Conservation (phyloP, 192 early-diverging fungal genomes). For the Podila horticola region DNA sequence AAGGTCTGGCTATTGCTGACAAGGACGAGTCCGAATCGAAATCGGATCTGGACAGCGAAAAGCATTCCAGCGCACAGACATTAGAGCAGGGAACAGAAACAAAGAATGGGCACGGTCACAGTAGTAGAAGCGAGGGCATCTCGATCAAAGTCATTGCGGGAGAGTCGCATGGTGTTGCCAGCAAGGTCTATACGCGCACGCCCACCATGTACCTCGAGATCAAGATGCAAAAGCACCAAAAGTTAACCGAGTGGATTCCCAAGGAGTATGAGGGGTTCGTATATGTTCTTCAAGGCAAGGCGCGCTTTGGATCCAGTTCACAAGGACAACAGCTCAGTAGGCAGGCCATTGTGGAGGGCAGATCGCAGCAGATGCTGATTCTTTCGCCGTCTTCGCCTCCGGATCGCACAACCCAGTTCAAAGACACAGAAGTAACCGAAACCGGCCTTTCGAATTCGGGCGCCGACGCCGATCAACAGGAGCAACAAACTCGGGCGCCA, state of each 20-base stretch:
- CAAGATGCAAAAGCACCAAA: conserved; percentile 64
- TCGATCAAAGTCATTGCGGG: conserved; percentile 86
- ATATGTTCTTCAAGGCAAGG: conserved; percentile 62
- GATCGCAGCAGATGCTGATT: conserved; percentile 26
- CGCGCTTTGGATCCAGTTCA: conserved; percentile 15
- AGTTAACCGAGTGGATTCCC: conserved; percentile 63
- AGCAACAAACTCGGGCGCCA: background rate
- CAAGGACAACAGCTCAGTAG: conserved; percentile 39
- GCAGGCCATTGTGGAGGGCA: conserved; percentile 3
- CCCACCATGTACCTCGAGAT: conserved; percentile 83
- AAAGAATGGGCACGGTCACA: too few relatives aligned
- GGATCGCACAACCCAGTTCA: too few relatives aligned
- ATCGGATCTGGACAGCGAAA: too few relatives aligned
- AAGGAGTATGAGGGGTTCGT: conserved; percentile 64
- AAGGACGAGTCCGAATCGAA: too few relatives aligned
- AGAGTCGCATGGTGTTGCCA: conserved; percentile 70
- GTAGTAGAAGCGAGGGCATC: conserved; percentile 52
- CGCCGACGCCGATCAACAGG: too few relatives aligned
- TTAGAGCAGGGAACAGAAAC: too few relatives aligned
- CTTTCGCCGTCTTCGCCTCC: background rate
- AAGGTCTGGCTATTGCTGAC: too few relatives aligned
- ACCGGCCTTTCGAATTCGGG: too few relatives aligned
- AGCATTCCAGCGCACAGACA: too few relatives aligned
- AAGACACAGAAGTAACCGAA: too few relatives aligned
- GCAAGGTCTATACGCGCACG: conserved; percentile 73